phyloP scores from a whole-genome alignment of 2,329 filamentous ascomycete genomes.

The Xylariaceae sp. region DNA sequence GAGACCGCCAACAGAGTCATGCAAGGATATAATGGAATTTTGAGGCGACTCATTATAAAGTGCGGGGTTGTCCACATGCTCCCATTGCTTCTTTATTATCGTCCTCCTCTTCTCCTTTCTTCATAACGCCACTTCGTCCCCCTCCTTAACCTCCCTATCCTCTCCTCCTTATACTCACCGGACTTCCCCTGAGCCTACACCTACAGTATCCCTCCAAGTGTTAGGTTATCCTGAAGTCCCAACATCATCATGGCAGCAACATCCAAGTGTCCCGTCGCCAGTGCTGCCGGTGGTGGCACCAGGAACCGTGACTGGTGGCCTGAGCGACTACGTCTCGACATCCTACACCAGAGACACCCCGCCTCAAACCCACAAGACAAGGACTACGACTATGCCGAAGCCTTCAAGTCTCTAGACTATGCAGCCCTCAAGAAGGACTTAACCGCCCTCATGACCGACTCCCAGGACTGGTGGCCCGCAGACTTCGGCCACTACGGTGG shows the following conservation, averaged over 20 bases:
- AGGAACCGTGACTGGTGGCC: conserved; percentile 72
- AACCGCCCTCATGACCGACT: conserved; percentile 66
- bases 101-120: neutral
- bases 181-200: neutral
- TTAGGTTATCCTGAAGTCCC: neutral
- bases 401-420: conserved; percentile 69
- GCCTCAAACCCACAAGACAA: conserved; percentile 58
- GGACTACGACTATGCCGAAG: conserved; percentile 66
- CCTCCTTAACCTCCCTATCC: neutral
- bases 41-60: conserved; percentile 15
- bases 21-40: conserved; percentile 11
- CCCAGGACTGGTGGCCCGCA: conserved; percentile 76
- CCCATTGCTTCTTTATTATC: neutral
- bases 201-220: neutral
- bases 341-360: conserved; percentile 65
- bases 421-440: conserved; percentile 69
- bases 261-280: conserved; percentile 25
- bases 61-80: conserved; percentile 19
- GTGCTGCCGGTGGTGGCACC: conserved; percentile 58
- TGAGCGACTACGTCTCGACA: conserved; percentile 59
- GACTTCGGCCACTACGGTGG: conserved; percentile 79
- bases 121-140: neutral
- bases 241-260: conserved; percentile 15
- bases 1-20: conserved; percentile 10
- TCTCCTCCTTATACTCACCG: neutral